Evolutionary conservation across 2,329 filamentous ascomycete species (phyloP).

Genomic region (Stemphylium lycopersici): DNA sequence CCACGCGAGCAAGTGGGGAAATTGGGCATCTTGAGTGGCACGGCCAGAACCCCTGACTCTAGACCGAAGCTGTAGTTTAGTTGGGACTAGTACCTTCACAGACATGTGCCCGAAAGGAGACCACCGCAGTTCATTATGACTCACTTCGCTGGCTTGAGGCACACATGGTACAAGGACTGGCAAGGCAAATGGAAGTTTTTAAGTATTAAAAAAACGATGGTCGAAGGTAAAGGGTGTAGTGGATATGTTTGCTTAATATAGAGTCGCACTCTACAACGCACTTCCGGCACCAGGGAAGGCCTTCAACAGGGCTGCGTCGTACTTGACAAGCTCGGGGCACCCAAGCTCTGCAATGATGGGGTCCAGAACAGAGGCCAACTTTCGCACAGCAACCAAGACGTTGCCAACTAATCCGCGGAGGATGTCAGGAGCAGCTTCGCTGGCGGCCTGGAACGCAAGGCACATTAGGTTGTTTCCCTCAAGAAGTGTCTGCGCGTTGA

Average conservation of each 20-base stretch:
- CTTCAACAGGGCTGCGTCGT: constrained; percentile 21
- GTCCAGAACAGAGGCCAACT: constrained; percentile 20
- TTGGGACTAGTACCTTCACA: no score
- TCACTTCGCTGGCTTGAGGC: no score
- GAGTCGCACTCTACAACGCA: constrained; percentile 1
- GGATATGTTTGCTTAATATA: neutral
- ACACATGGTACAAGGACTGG: neutral
- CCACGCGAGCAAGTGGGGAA: no score
- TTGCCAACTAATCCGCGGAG: constrained; percentile 20
- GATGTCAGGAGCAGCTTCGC: constrained; percentile 21
- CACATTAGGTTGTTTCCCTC: constrained; percentile 27
- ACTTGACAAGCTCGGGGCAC: constrained; percentile 22
- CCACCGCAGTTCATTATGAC: no score
- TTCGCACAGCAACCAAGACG: constrained; percentile 22
- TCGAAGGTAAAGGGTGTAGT: neutral
- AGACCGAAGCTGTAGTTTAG: no score
- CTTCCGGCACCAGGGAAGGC: constrained; percentile 20
- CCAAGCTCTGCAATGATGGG: constrained; percentile 19
- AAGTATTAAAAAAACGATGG: neutral
- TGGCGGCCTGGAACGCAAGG: constrained; percentile 23
- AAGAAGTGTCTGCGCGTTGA: constrained; percentile 19
- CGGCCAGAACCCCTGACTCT: no score
- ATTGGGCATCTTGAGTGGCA: no score
- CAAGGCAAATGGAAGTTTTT: neutral
- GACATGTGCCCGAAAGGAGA: no score